Evolutionary conservation across 345 rosid species (phyloP).

Genomic region (Gossypium raimondii): DNA sequence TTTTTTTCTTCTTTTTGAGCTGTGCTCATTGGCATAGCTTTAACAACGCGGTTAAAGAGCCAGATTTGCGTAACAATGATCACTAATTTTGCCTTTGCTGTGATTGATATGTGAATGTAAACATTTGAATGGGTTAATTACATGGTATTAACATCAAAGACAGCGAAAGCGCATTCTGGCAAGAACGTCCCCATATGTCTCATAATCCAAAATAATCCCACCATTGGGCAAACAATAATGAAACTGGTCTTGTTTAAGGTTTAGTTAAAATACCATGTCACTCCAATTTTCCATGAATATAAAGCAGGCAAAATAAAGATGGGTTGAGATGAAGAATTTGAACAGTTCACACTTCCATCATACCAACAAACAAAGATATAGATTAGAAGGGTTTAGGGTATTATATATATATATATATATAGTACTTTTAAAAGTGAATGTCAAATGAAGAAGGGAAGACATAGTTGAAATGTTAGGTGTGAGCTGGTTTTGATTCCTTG

Average conservation of each 20-base stretch:
- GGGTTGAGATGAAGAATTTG: neutral
- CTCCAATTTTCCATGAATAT: neutral
- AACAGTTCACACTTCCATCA: neutral
- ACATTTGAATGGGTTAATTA: neutral
- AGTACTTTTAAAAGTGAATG: too few relatives aligned
- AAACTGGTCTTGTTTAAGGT: neutral
- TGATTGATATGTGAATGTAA: neutral
- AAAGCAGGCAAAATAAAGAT: too few relatives aligned
- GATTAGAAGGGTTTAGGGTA: too few relatives aligned
- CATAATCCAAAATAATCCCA: neutral
- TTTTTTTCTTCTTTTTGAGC: constrained; percentile 6
- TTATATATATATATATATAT: too few relatives aligned
- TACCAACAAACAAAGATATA: neutral
- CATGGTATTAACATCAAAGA: neutral
- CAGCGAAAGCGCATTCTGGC: neutral
- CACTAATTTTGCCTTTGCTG: neutral
- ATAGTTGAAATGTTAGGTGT: constrained; percentile 16
- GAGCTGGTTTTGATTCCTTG: constrained; percentile 44
- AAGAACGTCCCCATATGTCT: neutral
- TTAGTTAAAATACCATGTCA: neutral
- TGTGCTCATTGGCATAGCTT: constrained; percentile 4
- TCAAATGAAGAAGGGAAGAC: too few relatives aligned
- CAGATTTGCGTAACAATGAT: neutral
- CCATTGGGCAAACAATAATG: neutral
- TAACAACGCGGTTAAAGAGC: neutral